Evolutionary conservation across 495 filamentous ascomycete genomes (phyloP).

Genomic region (Annulohypoxylon bovei): DNA sequence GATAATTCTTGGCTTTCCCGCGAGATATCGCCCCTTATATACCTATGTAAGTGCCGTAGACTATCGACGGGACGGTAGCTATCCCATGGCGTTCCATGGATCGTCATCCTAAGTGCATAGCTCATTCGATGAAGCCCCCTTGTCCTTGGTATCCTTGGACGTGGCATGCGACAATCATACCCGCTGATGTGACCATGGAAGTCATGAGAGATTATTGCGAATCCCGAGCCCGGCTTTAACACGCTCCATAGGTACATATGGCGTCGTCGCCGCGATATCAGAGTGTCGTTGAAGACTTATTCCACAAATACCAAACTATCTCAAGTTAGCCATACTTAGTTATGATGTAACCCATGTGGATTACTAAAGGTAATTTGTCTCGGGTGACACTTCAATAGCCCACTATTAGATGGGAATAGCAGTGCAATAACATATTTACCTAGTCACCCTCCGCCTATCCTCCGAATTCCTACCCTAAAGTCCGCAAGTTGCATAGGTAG

Average conservation of each 20-base stretch:
- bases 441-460: too few species aligned
- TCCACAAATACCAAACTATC: not conserved
- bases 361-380: not conserved
- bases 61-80: not conserved
- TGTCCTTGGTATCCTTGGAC: not conserved
- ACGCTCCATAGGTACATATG: not conserved
- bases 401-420: not conserved
- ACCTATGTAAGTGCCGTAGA: not conserved
- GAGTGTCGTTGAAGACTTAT: not conserved
- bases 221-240: not conserved
- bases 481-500: not conserved
- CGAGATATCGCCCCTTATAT: not conserved
- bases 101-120: not conserved
- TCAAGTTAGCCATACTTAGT: not conserved
- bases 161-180: conserved; percentile 9
- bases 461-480: conserved; percentile 6
- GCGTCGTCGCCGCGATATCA: not conserved
- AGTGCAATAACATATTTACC: not conserved
- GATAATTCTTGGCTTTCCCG: too few species aligned
- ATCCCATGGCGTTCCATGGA: not conserved
- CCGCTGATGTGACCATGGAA: conserved; percentile 2
- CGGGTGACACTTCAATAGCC: not conserved
- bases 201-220: not conserved
- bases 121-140: not conserved
- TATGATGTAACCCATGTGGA: conserved; percentile 1